Evolutionary conservation across 2,329 filamentous ascomycete genomes (phyloP).

Genomic region (Neoascochyta sp.): DNA sequence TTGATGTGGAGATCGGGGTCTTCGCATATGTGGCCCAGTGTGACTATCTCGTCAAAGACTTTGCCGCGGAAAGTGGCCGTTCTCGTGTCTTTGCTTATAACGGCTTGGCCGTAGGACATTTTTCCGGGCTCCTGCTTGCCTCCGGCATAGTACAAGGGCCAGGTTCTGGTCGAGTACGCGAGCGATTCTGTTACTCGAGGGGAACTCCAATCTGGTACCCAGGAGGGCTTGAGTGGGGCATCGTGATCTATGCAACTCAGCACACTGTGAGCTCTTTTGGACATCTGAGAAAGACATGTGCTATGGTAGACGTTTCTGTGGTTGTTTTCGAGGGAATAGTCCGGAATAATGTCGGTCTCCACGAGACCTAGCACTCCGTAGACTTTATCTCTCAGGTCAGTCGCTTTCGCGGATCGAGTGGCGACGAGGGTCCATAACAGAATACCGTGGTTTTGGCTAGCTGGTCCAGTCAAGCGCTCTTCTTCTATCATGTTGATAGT

Average conservation of each 20-base stretch:
- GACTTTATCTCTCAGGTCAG: constrained; percentile 22
- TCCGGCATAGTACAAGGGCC: constrained; percentile 16
- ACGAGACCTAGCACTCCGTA: constrained; percentile 23
- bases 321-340: constrained; percentile 11
- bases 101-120: neutral
- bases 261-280: constrained; percentile 1
- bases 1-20: constrained; percentile 14
- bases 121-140: constrained; percentile 1
- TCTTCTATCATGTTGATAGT: constrained; percentile 11
- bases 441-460: no score
- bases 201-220: constrained; percentile 23
- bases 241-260: constrained; percentile 24
- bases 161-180: constrained; percentile 18
- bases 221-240: constrained; percentile 15
- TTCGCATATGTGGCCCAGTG: constrained; percentile 6
- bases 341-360: constrained; percentile 8
- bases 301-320: constrained; percentile 17
- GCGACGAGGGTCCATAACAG: constrained; percentile 13
- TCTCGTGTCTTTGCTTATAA: constrained; percentile 8
- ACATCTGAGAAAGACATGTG: constrained; percentile 7
- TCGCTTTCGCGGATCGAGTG: constrained; percentile 22
- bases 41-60: constrained; percentile 13
- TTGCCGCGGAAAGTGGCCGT: constrained; percentile 13
- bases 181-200: constrained; percentile 18
- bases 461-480: constrained; percentile 11